Conservation (phyloP, 805 yeast genomes). For the Teunomyces atbi region DNA sequence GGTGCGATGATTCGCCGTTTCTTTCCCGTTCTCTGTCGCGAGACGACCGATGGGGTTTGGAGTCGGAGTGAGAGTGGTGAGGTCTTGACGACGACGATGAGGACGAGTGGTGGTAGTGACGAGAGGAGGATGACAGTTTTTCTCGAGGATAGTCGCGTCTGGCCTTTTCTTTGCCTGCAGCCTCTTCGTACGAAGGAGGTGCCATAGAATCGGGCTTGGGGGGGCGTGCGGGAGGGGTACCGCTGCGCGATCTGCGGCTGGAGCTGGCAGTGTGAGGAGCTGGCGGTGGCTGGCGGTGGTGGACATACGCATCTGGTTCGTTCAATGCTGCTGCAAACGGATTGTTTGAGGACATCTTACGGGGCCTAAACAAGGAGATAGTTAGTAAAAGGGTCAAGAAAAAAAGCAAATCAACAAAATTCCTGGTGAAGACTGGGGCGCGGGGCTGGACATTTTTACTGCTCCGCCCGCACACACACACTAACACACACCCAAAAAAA, state of each 20-base stretch:
- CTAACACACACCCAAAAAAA: neutral
- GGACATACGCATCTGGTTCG: conserved; percentile 36
- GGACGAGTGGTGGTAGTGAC: conserved; percentile 10
- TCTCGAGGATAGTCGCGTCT: conserved; percentile 54
- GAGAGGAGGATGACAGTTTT: conserved; percentile 27
- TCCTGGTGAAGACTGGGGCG: neutral
- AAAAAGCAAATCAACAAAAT: neutral
- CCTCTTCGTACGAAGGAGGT: conserved; percentile 74
- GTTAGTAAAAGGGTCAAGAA: conserved; percentile 9
- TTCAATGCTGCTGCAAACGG: conserved; percentile 52
- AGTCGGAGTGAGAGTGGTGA: conserved; percentile 20
- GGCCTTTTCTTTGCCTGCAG: conserved; percentile 48
- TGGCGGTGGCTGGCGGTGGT: conserved; percentile 38
- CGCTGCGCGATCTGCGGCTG: conserved; percentile 10
- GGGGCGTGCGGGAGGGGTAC: conserved; percentile 17
- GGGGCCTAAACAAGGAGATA: neutral
- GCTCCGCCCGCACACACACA: neutral
- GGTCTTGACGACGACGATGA: conserved; percentile 17
- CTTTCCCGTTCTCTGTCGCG: conserved; percentile 8
- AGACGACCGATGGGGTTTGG: conserved; percentile 12
- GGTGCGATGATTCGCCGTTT: conserved; percentile 11
- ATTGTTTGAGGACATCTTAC: conserved; percentile 47
- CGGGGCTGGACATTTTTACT: neutral
- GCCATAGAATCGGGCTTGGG: conserved; percentile 21
- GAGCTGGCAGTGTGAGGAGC: conserved; percentile 29